Conservation (phyloP, 768 basidiomycete species). For the Collybiopsis confluens region DNA sequence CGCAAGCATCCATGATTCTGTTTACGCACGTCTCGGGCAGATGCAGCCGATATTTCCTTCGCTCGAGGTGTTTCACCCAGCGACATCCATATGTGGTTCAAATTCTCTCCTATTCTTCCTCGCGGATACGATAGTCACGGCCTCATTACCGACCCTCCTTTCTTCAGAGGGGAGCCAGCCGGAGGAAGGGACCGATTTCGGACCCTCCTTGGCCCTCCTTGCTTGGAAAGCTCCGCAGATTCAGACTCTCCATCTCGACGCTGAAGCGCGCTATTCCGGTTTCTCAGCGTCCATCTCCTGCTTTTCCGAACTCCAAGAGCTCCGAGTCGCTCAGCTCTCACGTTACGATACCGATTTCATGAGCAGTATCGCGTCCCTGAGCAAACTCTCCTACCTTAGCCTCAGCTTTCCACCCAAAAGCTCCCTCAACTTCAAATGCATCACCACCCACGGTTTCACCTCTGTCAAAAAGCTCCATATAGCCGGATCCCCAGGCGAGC, state of each 20-base stretch:
- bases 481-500: not conserved
- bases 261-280: not conserved
- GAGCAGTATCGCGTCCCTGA: not conserved
- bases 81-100: not conserved
- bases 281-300: not conserved
- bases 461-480: not conserved
- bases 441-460: not conserved
- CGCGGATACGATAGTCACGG: not conserved
- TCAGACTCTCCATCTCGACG: not conserved
- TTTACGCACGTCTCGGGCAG: conserved; percentile 4
- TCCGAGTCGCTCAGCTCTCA: not conserved
- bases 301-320: not conserved
- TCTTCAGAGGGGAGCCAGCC: not conserved
- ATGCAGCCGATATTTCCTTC: not conserved
- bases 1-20: not conserved
- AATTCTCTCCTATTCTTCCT: conserved; percentile 3
- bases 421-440: not conserved
- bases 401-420: not conserved
- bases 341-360: conserved; percentile 2
- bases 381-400: not conserved
- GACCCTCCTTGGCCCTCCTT: not conserved
- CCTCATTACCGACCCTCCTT: not conserved
- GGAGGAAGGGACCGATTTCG: not conserved
- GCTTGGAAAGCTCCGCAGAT: not conserved
- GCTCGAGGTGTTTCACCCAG: not conserved